These are phyloP conservation scores for Pleurotus cornucopiae DNA, from an alignment of 768 basidiomycete genomes.

Conservation along the genomic window DNA sequence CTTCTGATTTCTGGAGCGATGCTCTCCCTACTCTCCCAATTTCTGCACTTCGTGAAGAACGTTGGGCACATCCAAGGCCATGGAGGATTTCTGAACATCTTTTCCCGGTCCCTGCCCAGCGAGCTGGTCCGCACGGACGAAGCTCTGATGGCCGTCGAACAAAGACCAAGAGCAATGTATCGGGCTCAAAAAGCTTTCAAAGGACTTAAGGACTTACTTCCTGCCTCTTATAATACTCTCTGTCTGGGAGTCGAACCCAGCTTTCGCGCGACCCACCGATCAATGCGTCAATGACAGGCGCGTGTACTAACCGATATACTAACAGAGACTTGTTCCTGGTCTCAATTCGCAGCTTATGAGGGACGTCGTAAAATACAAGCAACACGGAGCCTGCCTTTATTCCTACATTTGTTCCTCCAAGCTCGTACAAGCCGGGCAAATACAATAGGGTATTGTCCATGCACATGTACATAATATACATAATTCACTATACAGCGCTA, in stretches of 20 bases:
- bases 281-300: slow-evolving; percentile 13
- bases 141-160: too few species aligned
- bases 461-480: too few species aligned
- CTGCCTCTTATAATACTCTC: slow-evolving; percentile 3
- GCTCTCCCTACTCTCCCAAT: slow-evolving; percentile 5
- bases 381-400: too few species aligned
- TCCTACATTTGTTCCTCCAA: too few species aligned
- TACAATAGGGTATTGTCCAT: too few species aligned
- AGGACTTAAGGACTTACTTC: too few species aligned
- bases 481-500: too few species aligned
- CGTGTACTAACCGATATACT: slow-evolving; percentile 19
- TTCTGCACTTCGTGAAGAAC: neutral
- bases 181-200: too few species aligned
- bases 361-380: neutral
- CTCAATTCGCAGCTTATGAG: too few species aligned
- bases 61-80: neutral
- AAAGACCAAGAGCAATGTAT: too few species aligned
- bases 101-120: slow-evolving; percentile 19
- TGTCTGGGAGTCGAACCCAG: slow-evolving; percentile 22
- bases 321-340: slow-evolving; percentile 5
- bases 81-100: slow-evolving; percentile 29
- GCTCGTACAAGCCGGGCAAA: too few species aligned
- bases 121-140: too few species aligned
- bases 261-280: slow-evolving; percentile 13
- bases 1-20: neutral